Evolutionary conservation across 306 rosid genomes (phyloP).

Genomic region (Rosa persica): DNA sequence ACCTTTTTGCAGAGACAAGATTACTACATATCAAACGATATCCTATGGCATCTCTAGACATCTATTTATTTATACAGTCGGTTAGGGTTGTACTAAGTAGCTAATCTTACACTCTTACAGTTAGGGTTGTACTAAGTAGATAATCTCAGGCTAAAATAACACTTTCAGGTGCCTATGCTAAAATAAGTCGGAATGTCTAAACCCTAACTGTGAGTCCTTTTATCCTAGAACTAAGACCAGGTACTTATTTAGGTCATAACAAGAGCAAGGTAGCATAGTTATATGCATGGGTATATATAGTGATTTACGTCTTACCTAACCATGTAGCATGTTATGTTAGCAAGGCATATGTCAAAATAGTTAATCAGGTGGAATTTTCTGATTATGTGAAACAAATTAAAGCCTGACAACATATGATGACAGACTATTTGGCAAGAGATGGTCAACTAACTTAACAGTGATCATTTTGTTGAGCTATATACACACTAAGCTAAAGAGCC

Average conservation of each 20-base stretch:
- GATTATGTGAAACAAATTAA: not conserved
- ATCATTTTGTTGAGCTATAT: not conserved
- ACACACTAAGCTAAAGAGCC: constrained; percentile 7
- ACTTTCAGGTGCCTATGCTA: not conserved
- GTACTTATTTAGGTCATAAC: not conserved
- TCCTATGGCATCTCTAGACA: constrained; percentile 9
- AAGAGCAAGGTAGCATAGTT: not conserved
- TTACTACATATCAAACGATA: constrained; percentile 26
- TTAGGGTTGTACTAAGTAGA: constrained; percentile 3
- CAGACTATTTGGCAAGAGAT: not conserved
- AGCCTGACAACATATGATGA: not conserved
- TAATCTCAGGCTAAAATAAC: not conserved
- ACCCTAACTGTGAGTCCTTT: not conserved
- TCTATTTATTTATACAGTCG: not conserved
- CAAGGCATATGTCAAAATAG: not conserved
- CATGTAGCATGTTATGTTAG: constrained; percentile 3
- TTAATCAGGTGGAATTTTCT: not conserved
- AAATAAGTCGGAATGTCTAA: not conserved
- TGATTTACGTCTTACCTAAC: not conserved
- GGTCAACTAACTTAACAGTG: not conserved
- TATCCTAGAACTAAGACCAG: not conserved
- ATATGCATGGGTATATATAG: not conserved
- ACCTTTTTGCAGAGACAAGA: constrained; percentile 39
- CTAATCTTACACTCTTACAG: not conserved
- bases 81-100: not conserved